Evolutionary conservation across 2,329 filamentous ascomycete genomes (phyloP).

Genomic region (Xylariaceae sp.): DNA sequence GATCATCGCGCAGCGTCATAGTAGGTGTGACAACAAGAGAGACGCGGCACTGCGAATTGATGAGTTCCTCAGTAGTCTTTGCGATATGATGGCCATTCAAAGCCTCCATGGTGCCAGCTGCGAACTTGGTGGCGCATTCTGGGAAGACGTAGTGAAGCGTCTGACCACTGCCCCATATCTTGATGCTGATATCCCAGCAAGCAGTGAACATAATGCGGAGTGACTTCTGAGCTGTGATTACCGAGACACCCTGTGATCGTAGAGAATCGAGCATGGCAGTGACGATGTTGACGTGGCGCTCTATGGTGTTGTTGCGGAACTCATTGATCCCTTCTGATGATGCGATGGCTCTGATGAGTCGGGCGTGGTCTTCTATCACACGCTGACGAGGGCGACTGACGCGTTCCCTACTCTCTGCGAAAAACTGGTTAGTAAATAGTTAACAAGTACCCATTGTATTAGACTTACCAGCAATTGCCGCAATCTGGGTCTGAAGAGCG

Average conservation of each 20-base stretch:
- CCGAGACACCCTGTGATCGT: conserved; percentile 25
- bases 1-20: conserved; percentile 37
- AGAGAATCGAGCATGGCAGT: conserved; percentile 36
- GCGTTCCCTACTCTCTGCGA: conserved; percentile 12
- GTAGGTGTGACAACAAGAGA: conserved; percentile 40
- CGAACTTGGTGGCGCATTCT: conserved; percentile 36
- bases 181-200: conserved; percentile 37
- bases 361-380: conserved; percentile 41
- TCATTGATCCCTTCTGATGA: conserved; percentile 1
- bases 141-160: conserved; percentile 42
- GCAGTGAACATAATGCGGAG: conserved; percentile 34
- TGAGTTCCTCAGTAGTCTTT: conserved; percentile 28
- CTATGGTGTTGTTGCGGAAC: conserved; percentile 32
- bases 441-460: no score
- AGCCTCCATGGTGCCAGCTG: conserved; percentile 36
- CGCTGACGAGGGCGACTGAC: conserved; percentile 33
- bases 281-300: conserved; percentile 34
- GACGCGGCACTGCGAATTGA: conserved; percentile 35
- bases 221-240: conserved; percentile 26
- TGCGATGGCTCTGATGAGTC: conserved; percentile 34
- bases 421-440: conserved; percentile 17
- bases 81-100: conserved; percentile 32
- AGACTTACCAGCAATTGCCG: conserved; percentile 26
- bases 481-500: conserved; percentile 37
- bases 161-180: conserved; percentile 40